Evolutionary conservation across 495 filamentous ascomycete genomes (phyloP).

Genomic region (Jackrogersella multiformis): DNA sequence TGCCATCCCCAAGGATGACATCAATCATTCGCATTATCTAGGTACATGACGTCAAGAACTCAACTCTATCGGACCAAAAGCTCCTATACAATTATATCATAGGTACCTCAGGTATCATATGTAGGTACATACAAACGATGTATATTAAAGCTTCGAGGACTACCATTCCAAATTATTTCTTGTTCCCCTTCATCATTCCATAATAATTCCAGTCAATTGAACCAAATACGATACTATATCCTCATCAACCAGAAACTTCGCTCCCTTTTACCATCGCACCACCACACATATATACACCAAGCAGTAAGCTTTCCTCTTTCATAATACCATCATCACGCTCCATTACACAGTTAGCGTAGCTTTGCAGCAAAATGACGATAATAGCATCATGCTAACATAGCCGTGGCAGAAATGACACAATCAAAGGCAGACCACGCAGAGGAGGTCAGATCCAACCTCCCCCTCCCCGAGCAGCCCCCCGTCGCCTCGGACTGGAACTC

Average conservation of each 20-base stretch:
- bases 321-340: neutral
- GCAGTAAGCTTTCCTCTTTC: slow-evolving; percentile 13
- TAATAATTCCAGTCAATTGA: neutral
- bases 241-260: neutral
- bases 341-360: neutral
- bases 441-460: slow-evolving; percentile 72
- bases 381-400: neutral
- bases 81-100: slow-evolving; percentile 13
- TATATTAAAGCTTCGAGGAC: slow-evolving; percentile 30
- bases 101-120: too few species aligned
- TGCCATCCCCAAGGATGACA: slow-evolving; percentile 12
- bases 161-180: neutral
- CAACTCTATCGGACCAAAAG: slow-evolving; percentile 27
- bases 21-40: too few species aligned
- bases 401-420: slow-evolving; percentile 44
- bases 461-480: slow-evolving; percentile 80
- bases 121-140: slow-evolving; percentile 23
- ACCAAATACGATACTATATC: neutral
- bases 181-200: neutral
- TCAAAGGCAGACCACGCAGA: slow-evolving; percentile 72
- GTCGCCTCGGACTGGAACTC: slow-evolving; percentile 77
- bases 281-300: slow-evolving; percentile 5
- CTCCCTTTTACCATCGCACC: neutral
- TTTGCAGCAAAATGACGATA: neutral
- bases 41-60: slow-evolving; percentile 35